Percentiles rank a stretch among this genome's conserved stretches.
Evolutionary conservation across 2,329 filamentous ascomycete genomes (phyloP).

Genomic region (Diaporthe sp.): DNA sequence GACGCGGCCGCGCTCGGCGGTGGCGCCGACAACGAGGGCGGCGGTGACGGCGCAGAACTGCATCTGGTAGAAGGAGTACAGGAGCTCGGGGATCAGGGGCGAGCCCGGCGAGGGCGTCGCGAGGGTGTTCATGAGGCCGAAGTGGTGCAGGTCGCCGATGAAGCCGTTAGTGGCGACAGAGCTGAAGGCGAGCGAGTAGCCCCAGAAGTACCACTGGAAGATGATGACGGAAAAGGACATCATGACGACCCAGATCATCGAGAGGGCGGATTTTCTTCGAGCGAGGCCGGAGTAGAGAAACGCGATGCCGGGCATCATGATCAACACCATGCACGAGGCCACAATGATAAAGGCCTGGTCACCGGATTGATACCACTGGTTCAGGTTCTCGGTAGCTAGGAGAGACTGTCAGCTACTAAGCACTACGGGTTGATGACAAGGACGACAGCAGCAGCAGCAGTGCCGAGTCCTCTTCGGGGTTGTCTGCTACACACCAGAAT

Average conservation of each 20-base stretch:
- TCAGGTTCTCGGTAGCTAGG: conserved; percentile 84
- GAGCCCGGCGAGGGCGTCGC: conserved; percentile 88
- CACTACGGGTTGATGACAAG: conserved; percentile 3
- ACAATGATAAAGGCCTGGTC: conserved; percentile 96
- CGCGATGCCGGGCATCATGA: conserved; percentile 97
- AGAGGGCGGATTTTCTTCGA: conserved; percentile 96
- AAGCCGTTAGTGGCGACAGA: conserved; percentile 84
- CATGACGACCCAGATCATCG: conserved; percentile 98
- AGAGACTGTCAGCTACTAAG: conserved; percentile 26
- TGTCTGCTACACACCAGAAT: conserved; percentile 74
- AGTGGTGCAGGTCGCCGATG: conserved; percentile 91
- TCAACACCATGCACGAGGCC: conserved; percentile 88
- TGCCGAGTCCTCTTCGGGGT: background rate
- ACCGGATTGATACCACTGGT: conserved; percentile 93
- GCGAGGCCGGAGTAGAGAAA: conserved; percentile 98
- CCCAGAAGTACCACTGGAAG: conserved; percentile 99
- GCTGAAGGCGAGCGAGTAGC: conserved; percentile 94
- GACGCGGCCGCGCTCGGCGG: conserved; percentile 92
- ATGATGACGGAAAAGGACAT: conserved; percentile 89
- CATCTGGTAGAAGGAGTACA: conserved; percentile 98
- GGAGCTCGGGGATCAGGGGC: conserved; percentile 85
- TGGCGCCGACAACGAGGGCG: conserved; percentile 89
- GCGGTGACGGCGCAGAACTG: conserved; percentile 96
- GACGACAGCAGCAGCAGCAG: background rate
- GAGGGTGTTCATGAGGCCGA: conserved; percentile 87